Conservation (phyloP, 1,284 basidiomycete species). For the Abortiporus biennis region DNA sequence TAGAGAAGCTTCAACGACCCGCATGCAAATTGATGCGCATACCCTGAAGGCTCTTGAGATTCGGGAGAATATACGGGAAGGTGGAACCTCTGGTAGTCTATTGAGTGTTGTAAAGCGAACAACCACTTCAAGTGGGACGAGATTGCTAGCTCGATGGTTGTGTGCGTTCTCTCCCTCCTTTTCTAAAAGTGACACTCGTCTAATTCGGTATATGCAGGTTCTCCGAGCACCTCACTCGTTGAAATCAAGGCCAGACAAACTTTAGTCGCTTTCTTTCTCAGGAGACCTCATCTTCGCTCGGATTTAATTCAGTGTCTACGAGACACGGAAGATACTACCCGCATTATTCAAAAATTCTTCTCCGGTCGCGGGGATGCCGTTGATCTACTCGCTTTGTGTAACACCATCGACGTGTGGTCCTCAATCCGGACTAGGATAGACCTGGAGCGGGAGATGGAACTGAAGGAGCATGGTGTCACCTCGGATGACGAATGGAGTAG, state of each 20-base stretch:
- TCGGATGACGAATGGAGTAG: slow-evolving; percentile 43
- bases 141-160: slow-evolving; percentile 71
- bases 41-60: slow-evolving; percentile 90
- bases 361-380: slow-evolving; percentile 61
- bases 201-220: slow-evolving; percentile 39
- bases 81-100: slow-evolving; percentile 70
- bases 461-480: slow-evolving; percentile 27
- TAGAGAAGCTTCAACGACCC: slow-evolving; percentile 47
- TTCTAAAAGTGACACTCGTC: slow-evolving; percentile 7
- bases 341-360: slow-evolving; percentile 77
- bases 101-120: slow-evolving; percentile 78
- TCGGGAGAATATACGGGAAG: slow-evolving; percentile 70
- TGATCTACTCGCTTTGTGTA: slow-evolving; percentile 62
- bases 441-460: slow-evolving; percentile 52
- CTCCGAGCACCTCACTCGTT: slow-evolving; percentile 75
- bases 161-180: slow-evolving; percentile 41
- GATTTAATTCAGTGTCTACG: slow-evolving; percentile 61
- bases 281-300: slow-evolving; percentile 57
- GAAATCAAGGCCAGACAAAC: slow-evolving; percentile 76
- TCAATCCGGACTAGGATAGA: slow-evolving; percentile 41
- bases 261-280: slow-evolving; percentile 73
- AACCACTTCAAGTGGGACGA: slow-evolving; percentile 73
- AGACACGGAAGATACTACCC: slow-evolving; percentile 65
- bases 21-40: slow-evolving; percentile 89
- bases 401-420: slow-evolving; percentile 56